A percentile compares a stretch with the other conserved stretches of the same genome.
Evolutionary conservation across 2,329 filamentous ascomycete genomes (phyloP).

Genomic region (Pyrenophora teres): DNA sequence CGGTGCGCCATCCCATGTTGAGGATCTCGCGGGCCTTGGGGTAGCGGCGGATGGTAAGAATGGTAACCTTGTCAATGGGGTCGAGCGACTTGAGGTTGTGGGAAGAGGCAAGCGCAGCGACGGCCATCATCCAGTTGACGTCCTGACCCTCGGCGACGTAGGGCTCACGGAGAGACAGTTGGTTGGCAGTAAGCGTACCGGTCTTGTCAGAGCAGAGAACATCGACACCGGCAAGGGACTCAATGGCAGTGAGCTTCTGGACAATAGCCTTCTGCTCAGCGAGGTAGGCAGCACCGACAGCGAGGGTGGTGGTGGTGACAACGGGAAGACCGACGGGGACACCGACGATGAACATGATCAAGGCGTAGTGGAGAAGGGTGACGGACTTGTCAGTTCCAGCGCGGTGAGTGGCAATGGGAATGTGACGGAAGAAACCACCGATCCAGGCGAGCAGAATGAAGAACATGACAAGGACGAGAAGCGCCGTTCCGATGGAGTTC

Average conservation of each 20-base stretch:
- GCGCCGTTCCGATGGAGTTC: constrained; percentile 76
- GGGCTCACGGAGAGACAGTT: constrained; percentile 76
- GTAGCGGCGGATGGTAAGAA: constrained; percentile 75
- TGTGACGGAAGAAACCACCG: constrained; percentile 75
- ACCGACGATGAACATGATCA: constrained; percentile 71
- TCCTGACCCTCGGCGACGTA: constrained; percentile 77
- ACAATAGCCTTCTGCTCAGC: constrained; percentile 79
- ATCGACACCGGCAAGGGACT: constrained; percentile 69
- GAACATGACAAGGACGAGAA: constrained; percentile 77
- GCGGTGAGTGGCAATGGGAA: constrained; percentile 65
- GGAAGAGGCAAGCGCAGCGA: constrained; percentile 75
- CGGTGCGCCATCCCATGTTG: constrained; percentile 73
- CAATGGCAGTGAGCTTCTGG: constrained; percentile 78
- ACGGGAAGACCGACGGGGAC: constrained; percentile 78
- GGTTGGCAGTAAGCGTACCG: constrained; percentile 75
- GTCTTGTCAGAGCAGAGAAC: constrained; percentile 84
- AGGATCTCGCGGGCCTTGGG: constrained; percentile 78
- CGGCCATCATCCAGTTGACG: constrained; percentile 85
- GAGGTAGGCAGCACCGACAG: constrained; percentile 76
- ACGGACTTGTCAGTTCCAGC: constrained; percentile 56
- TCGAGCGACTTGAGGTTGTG: constrained; percentile 80
- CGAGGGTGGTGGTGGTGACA: constrained; percentile 76
- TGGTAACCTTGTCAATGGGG: constrained; percentile 79
- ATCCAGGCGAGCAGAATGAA: constrained; percentile 78
- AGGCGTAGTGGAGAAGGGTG: constrained; percentile 60